phyloP scores from a whole-genome alignment of 257 asterid species.

The Solanum sitiens region DNA sequence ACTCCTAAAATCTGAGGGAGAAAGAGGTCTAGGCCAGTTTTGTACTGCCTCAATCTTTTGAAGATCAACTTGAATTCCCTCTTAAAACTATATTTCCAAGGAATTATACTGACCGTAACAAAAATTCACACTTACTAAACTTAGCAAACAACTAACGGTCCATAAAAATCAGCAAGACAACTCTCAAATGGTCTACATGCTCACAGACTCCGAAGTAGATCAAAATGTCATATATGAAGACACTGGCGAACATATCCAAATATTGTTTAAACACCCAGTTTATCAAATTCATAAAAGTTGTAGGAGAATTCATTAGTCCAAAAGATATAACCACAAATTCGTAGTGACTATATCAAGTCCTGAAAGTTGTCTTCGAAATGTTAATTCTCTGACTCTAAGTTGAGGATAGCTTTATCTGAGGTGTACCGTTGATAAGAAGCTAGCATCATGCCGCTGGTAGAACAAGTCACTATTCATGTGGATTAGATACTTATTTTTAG shows the following conservation, averaged over 20 bases:
- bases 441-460: not conserved
- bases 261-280: not conserved
- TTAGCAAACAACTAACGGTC: not conserved
- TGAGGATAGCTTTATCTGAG: not conserved
- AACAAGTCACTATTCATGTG: not conserved
- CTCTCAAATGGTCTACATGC: not conserved
- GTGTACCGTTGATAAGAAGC: not conserved
- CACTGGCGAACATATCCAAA: not conserved
- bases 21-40: not conserved
- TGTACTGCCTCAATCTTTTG: not conserved
- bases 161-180: not conserved
- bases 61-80: no score
- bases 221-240: not conserved
- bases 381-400: not conserved
- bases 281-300: no score
- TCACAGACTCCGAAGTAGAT: not conserved
- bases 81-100: no score
- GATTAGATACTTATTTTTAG: not conserved
- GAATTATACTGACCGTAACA: not conserved
- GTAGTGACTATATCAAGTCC: not conserved
- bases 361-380: not conserved
- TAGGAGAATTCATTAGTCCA: not conserved
- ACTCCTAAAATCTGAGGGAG: not conserved
- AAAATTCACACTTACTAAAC: not conserved
- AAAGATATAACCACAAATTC: not conserved